Conservation (phyloP, 2,329 filamentous ascomycete genomes). For the Phialophora expanda region DNA sequence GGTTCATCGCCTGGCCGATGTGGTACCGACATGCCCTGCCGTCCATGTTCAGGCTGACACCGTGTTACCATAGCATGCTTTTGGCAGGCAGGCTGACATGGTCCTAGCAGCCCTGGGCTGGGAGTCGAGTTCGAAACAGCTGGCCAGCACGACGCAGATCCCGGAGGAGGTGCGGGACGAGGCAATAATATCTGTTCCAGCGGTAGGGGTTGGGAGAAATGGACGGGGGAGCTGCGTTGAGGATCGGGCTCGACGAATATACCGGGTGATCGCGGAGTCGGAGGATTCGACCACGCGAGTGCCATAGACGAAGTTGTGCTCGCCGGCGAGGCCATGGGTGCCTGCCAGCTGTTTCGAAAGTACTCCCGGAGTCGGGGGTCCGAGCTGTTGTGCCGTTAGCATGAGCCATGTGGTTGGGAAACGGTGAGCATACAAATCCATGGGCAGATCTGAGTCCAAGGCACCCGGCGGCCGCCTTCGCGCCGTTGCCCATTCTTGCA, state of each 20-base stretch:
- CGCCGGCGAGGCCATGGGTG: background rate
- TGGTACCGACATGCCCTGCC: background rate
- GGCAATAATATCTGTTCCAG: background rate
- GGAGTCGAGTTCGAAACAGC: background rate
- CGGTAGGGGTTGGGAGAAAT: background rate
- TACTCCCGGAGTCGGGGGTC: background rate
- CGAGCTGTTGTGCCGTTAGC: background rate
- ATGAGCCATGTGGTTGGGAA: background rate
- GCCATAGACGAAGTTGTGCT: background rate
- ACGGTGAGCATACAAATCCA: background rate
- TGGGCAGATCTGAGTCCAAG: background rate
- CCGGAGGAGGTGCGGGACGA: background rate
- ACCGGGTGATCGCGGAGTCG: background rate
- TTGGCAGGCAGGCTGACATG: background rate
- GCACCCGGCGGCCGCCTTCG: no score
- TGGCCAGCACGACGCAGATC: background rate
- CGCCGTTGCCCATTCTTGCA: background rate
- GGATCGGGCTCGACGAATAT: background rate
- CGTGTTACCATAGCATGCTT: background rate
- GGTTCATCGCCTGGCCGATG: background rate
- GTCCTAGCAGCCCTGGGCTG: background rate
- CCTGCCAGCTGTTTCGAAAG: background rate
- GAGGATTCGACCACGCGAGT: background rate
- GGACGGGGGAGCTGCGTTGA: background rate
- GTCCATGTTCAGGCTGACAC: background rate